Percentiles rank a stretch among this genome's conserved stretches.
These are phyloP conservation scores for Parsonsia alboflavescens DNA, from an alignment of 257 asterid species.

Conservation along the genomic window DNA sequence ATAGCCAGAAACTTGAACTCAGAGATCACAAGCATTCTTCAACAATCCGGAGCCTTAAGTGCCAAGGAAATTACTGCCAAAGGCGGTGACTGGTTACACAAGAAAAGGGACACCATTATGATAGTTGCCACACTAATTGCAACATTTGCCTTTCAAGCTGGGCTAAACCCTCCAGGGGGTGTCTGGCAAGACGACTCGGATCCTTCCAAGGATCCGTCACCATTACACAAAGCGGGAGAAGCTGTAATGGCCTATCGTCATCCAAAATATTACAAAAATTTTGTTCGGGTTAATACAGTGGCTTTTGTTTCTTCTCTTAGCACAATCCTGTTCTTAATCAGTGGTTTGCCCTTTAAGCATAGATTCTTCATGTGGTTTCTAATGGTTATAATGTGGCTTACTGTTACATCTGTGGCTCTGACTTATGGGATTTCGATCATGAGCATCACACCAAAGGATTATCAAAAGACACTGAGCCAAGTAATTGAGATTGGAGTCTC, in stretches of 20 bases:
- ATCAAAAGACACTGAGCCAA: neutral
- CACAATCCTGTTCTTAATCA: slow-evolving; percentile 47
- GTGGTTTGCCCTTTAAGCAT: slow-evolving; percentile 50
- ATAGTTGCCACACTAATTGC: slow-evolving; percentile 15
- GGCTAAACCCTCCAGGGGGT: slow-evolving; percentile 24
- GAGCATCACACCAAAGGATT: neutral
- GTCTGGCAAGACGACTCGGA: slow-evolving; percentile 16
- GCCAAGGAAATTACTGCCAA: neutral
- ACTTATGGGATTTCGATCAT: neutral
- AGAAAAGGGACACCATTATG: slow-evolving; percentile 13
- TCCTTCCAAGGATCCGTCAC: neutral
- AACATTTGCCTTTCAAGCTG: slow-evolving; percentile 23
- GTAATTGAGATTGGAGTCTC: neutral
- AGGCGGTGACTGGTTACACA: slow-evolving; percentile 1
- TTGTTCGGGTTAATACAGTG: slow-evolving; percentile 34
- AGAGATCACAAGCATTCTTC: neutral
- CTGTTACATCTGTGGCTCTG: slow-evolving; percentile 16
- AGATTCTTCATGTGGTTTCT: slow-evolving; percentile 38
- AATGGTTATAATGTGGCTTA: slow-evolving; percentile 64
- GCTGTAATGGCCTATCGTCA: slow-evolving; percentile 40
- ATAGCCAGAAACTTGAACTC: neutral
- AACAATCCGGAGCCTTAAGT: neutral
- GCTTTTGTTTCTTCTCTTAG: slow-evolving; percentile 52
- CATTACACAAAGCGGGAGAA: slow-evolving; percentile 33
- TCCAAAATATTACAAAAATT: slow-evolving; percentile 19